Conservation (phyloP, 2,329 filamentous ascomycete genomes). For the Stagonosporopsis vannaccii region DNA sequence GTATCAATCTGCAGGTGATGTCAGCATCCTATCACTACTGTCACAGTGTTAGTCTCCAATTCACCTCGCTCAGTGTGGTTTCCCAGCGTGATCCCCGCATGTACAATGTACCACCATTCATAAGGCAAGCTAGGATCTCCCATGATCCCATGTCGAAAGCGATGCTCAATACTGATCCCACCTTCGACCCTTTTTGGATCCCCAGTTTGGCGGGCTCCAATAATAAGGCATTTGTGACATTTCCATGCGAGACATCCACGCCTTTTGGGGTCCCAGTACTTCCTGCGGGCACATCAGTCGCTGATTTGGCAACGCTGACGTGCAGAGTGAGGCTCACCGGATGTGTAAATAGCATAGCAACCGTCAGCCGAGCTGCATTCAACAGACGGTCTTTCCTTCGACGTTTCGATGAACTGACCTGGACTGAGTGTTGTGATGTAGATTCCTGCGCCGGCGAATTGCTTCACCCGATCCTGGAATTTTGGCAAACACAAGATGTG, state of each 20-base stretch:
- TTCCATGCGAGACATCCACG: constrained; percentile 64
- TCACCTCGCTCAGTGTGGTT: constrained; percentile 56
- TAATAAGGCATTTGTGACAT: constrained; percentile 63
- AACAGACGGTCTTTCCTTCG: constrained; percentile 26
- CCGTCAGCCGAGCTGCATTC: constrained; percentile 33
- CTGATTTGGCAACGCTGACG: not conserved
- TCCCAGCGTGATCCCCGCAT: constrained; percentile 61
- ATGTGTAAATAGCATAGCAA: constrained; percentile 60
- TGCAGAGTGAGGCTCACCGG: constrained; percentile 36
- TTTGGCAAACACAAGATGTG: constrained; percentile 58
- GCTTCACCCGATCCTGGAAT: constrained; percentile 38
- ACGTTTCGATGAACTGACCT: constrained; percentile 23
- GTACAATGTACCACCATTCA: constrained; percentile 65
- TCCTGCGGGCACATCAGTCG: constrained; percentile 26
- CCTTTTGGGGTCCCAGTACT: constrained; percentile 67
- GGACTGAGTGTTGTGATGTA: constrained; percentile 27
- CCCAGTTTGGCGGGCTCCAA: constrained; percentile 60
- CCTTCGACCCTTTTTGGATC: constrained; percentile 59
- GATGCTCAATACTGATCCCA: constrained; percentile 65
- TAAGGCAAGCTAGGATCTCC: constrained; percentile 65
- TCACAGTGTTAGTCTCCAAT: not conserved
- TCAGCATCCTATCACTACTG: constrained; percentile 10
- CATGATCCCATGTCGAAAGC: constrained; percentile 70
- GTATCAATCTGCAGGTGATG: constrained; percentile 55
- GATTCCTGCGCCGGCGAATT: constrained; percentile 21